These are phyloP conservation scores for Macrophomina pseudophaseolina DNA, from an alignment of 2,329 filamentous ascomycete genomes.

Conservation along the genomic window DNA sequence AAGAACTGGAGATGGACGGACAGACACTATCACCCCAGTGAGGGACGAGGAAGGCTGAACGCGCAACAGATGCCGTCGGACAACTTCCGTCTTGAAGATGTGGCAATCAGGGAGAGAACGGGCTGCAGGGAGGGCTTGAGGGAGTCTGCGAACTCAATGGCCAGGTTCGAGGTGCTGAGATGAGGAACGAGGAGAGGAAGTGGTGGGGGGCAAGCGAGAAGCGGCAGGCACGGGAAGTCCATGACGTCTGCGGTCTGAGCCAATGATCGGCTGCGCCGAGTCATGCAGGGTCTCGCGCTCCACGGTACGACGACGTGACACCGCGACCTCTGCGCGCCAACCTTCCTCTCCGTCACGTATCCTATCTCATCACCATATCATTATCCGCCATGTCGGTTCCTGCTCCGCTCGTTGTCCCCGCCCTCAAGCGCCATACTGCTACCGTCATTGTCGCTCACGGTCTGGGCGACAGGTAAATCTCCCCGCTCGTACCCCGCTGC, in stretches of 20 bases:
- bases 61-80: conserved; percentile 3
- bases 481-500: neutral
- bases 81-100: neutral
- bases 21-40: neutral
- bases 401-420: conserved; percentile 72
- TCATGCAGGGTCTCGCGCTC: conserved; percentile 22
- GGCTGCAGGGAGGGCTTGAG: neutral
- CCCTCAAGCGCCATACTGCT: conserved; percentile 82
- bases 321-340: conserved; percentile 11
- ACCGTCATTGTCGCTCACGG: conserved; percentile 96
- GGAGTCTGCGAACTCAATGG: neutral
- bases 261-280: conserved; percentile 22
- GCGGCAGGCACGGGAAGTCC: neutral
- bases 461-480: conserved; percentile 72
- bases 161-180: neutral
- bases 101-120: neutral
- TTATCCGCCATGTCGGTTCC: conserved; percentile 8
- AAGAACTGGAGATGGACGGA: neutral
- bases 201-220: neutral
- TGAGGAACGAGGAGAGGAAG: neutral
- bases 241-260: conserved; percentile 23
- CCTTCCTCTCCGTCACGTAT: neutral
- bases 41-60: neutral
- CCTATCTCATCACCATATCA: neutral
- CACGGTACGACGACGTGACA: neutral